These are phyloP conservation scores for Irpex sp. DNA, from an alignment of 1,284 basidiomycete genomes.

Conservation along the genomic window DNA sequence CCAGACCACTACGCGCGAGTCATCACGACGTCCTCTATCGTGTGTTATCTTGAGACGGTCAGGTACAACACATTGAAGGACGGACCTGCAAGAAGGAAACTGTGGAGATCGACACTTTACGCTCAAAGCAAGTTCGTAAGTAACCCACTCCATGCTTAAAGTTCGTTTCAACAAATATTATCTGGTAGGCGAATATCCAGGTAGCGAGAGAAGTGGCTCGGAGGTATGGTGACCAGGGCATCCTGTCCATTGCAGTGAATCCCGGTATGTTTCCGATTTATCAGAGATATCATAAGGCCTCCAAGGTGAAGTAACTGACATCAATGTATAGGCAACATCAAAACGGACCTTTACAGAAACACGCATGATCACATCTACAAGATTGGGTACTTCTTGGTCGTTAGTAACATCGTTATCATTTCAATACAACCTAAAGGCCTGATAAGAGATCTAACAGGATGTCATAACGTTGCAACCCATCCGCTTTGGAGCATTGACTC, in stretches of 20 bases:
- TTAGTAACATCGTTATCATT: background rate
- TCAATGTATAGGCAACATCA: slow-evolving; percentile 12
- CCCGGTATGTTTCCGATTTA: slow-evolving; percentile 26
- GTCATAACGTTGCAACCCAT: slow-evolving; percentile 14
- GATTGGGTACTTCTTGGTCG: slow-evolving; percentile 10
- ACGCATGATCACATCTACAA: slow-evolving; percentile 3
- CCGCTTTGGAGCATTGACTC: slow-evolving; percentile 16
- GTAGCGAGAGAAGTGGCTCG: slow-evolving; percentile 31
- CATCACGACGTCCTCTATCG: slow-evolving; percentile 22
- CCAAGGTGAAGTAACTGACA: too few species aligned
- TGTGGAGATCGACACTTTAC: slow-evolving; percentile 31
- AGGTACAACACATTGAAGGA: slow-evolving; percentile 28
- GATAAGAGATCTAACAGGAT: background rate
- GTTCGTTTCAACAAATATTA: background rate
- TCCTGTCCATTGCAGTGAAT: slow-evolving; percentile 36
- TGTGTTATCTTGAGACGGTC: slow-evolving; percentile 21
- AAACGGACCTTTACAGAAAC: slow-evolving; percentile 18
- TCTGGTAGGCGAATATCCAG: slow-evolving; percentile 26
- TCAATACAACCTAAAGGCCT: background rate
- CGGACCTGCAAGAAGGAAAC: slow-evolving; percentile 23
- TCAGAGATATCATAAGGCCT: too few species aligned
- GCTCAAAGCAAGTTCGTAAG: slow-evolving; percentile 41
- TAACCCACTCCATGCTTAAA: background rate
- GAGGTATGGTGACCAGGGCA: slow-evolving; percentile 26
- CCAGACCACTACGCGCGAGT: slow-evolving; percentile 3